Conservation (phyloP, 2,329 filamentous ascomycete genomes). For the Sporothrix euskadiensis region DNA sequence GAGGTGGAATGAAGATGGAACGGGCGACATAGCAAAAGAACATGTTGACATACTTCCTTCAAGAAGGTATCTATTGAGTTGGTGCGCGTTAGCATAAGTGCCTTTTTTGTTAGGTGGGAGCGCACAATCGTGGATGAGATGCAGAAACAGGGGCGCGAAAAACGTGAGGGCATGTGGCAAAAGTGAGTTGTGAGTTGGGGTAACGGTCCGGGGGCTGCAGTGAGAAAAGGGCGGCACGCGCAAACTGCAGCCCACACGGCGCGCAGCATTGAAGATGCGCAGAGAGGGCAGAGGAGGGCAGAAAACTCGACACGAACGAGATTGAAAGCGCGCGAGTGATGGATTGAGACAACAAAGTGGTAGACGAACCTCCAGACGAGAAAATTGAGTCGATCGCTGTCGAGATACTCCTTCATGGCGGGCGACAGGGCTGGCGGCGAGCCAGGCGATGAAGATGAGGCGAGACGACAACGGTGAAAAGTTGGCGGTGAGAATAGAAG, state of each 20-base stretch:
- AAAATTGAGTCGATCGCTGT: conserved; percentile 69
- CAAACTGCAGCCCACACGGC: background rate
- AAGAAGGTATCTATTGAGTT: conserved; percentile 57
- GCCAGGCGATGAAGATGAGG: conserved; percentile 10
- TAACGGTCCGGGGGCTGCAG: background rate
- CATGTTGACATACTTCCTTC: conserved; percentile 59
- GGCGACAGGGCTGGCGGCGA: conserved; percentile 30
- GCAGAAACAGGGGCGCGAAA: conserved; percentile 7
- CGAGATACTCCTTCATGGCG: conserved; percentile 62
- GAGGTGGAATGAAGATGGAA: background rate
- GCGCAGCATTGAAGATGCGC: conserved; percentile 23
- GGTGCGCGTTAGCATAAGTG: conserved; percentile 25
- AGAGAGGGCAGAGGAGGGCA: conserved; percentile 19
- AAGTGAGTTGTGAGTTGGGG: conserved; percentile 6
- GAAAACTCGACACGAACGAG: conserved; percentile 31
- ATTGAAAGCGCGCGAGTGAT: background rate
- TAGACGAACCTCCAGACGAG: conserved; percentile 67
- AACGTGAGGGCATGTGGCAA: conserved; percentile 10
- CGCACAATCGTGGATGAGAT: background rate
- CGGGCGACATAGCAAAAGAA: conserved; percentile 20
- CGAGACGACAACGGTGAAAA: background rate
- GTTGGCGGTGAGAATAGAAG: background rate
- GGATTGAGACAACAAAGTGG: conserved; percentile 35
- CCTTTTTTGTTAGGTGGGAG: background rate
- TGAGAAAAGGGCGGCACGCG: background rate